These are phyloP conservation scores for Neurospora terricola DNA, from an alignment of 495 filamentous ascomycete genomes.

Conservation along the genomic window DNA sequence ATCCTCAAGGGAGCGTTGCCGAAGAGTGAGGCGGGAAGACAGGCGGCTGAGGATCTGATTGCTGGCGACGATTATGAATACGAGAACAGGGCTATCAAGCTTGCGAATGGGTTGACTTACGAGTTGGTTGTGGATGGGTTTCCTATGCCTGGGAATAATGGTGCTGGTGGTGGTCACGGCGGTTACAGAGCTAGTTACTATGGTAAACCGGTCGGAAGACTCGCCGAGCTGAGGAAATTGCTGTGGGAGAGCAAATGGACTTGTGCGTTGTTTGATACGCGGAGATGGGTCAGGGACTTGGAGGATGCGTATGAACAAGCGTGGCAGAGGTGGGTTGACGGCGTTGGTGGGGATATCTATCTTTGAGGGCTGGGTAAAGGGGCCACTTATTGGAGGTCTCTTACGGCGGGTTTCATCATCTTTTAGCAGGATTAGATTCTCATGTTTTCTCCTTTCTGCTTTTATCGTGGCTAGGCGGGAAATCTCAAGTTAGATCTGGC, in stretches of 20 bases:
- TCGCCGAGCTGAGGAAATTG: conserved; percentile 67
- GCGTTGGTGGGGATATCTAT: conserved; percentile 85
- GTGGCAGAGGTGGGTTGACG: conserved; percentile 79
- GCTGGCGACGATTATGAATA: conserved; percentile 70
- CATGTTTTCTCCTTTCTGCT: background rate
- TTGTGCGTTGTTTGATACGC: conserved; percentile 84
- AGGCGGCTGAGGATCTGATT: conserved; percentile 65
- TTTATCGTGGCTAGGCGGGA: background rate
- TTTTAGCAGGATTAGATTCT: background rate
- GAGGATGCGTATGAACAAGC: conserved; percentile 82
- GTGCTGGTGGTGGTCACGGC: background rate
- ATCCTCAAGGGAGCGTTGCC: conserved; percentile 87
- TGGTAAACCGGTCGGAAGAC: conserved; percentile 52
- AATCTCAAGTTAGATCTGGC: background rate
- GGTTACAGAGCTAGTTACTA: conserved; percentile 11
- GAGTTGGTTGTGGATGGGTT: conserved; percentile 5
- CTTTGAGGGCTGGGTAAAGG: conserved; percentile 21
- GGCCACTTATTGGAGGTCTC: background rate
- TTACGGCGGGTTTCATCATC: background rate
- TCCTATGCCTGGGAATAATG: background rate
- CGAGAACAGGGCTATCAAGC: conserved; percentile 64
- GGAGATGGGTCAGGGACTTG: conserved; percentile 83
- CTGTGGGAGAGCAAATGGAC: conserved; percentile 74
- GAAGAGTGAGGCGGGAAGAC: conserved; percentile 50
- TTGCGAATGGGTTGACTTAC: conserved; percentile 63